A percentile compares a stretch with the other conserved stretches of the same genome.
Conservation (phyloP, 176 grass and related monocot genomes). For the Themeda triandra region DNA sequence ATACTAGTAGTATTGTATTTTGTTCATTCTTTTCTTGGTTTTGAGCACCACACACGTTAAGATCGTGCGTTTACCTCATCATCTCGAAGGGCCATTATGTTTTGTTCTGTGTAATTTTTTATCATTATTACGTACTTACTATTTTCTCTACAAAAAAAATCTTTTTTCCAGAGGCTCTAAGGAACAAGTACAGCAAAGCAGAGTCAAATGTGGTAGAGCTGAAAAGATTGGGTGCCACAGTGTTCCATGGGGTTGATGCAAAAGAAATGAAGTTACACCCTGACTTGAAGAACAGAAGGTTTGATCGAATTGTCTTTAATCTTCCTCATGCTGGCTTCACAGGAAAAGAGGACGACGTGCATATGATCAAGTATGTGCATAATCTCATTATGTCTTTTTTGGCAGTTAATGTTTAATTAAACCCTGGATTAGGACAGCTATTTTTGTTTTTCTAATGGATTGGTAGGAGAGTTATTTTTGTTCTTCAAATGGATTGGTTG, state of each 20-base stretch:
- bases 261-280: conserved; percentile 33
- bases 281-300: conserved; percentile 20
- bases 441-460: background rate
- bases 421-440: background rate
- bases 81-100: background rate
- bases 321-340: conserved; percentile 54
- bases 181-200: conserved; percentile 30
- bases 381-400: background rate
- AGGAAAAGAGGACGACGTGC: conserved; percentile 12
- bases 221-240: conserved; percentile 30
- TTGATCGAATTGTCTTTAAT: conserved; percentile 66
- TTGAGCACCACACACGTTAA: background rate
- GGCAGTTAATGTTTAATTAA: background rate
- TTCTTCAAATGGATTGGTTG: background rate
- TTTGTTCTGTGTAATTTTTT: background rate
- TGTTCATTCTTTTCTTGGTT: background rate
- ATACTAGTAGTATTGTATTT: background rate
- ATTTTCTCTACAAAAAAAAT: too few species aligned
- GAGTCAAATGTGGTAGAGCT: conserved; percentile 38
- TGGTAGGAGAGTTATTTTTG: background rate
- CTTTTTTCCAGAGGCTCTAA: background rate
- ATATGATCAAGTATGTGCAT: conserved; percentile 41
- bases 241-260: conserved; percentile 39
- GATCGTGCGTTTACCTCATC: background rate
- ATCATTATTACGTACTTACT: background rate